phyloP scores from a whole-genome alignment of 148 eudicot species.

The Polygonum aviculare region DNA sequence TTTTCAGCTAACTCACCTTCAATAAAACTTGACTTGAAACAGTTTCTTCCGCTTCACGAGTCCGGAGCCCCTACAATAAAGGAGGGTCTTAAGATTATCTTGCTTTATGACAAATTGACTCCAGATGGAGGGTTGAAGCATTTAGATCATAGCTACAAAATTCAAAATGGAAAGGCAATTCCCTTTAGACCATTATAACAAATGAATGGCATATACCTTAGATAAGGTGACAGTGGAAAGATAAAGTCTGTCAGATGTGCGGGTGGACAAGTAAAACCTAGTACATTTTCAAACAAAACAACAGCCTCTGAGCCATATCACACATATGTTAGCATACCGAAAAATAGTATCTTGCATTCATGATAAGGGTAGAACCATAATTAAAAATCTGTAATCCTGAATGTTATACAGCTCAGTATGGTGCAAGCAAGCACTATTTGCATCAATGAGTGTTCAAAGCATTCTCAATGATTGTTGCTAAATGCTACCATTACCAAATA shows the following conservation, averaged over 20 bases:
- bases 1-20: constrained; percentile 37
- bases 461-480: not conserved
- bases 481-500: not conserved
- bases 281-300: not conserved
- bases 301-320: not conserved
- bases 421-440: not conserved
- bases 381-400: not conserved
- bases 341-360: not conserved
- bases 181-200: not conserved
- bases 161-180: not conserved
- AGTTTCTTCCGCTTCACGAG: constrained; percentile 85
- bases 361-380: not conserved
- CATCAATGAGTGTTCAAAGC: not conserved
- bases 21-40: constrained; percentile 75
- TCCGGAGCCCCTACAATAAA: constrained; percentile 64
- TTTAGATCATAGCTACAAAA: not conserved
- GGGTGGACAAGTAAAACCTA: constrained; percentile 84
- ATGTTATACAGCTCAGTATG: not conserved
- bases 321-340: not conserved
- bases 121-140: not conserved
- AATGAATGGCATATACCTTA: constrained; percentile 40
- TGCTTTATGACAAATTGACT: not conserved
- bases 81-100: not conserved
- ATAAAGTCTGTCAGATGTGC: constrained; percentile 68
- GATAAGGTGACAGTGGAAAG: constrained; percentile 66